A percentile compares a stretch with the other conserved stretches of the same genome.
phyloP scores from a whole-genome alignment of 164 flowering plant species.

The Nelumbo lutea region DNA sequence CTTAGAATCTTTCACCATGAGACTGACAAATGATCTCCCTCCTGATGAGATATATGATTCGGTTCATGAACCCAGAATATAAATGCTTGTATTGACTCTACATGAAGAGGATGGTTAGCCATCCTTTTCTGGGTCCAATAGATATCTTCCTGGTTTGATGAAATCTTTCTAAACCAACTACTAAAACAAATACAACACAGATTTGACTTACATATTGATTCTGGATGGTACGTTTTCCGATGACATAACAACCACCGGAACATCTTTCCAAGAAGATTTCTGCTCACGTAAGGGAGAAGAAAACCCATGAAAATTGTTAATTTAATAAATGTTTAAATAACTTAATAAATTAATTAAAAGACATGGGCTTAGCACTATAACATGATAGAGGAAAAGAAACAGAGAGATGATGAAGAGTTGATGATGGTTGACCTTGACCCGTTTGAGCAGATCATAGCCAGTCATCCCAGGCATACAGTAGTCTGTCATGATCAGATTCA shows the following conservation, averaged over 20 bases:
- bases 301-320: background rate
- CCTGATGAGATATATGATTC: no score
- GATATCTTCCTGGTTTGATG: no score
- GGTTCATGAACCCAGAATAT: no score
- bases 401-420: background rate
- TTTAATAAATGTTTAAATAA: background rate
- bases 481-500: slow-evolving; percentile 60
- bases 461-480: slow-evolving; percentile 64
- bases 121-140: no score
- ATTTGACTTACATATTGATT: slow-evolving; percentile 41
- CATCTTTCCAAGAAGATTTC: slow-evolving; percentile 61
- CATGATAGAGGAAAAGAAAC: background rate
- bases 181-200: no score
- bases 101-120: no score
- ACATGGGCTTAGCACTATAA: background rate
- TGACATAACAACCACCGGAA: slow-evolving; percentile 72
- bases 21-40: no score
- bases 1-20: no score
- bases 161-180: no score
- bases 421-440: slow-evolving; percentile 38
- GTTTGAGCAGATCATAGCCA: slow-evolving; percentile 55
- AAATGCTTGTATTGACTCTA: no score
- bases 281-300: slow-evolving; percentile 14
- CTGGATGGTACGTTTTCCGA: slow-evolving; percentile 68
- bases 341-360: background rate